Evolutionary conservation across 192 early-diverging fungal species (phyloP).

Genomic region (Coemansia erecta): DNA sequence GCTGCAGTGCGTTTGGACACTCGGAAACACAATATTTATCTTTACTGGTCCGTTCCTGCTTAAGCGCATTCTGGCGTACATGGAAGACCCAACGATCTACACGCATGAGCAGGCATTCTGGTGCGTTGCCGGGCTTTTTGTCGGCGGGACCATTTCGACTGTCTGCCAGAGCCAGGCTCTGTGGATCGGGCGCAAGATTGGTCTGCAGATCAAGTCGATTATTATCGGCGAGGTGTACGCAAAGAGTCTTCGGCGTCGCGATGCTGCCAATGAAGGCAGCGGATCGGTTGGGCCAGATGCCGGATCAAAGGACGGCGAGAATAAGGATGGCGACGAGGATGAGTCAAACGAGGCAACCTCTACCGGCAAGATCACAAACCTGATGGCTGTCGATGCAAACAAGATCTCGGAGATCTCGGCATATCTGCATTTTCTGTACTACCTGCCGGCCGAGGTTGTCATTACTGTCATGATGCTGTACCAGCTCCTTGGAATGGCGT

Average conservation of each 20-base stretch:
- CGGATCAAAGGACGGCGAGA: background rate
- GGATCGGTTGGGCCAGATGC: constrained; percentile 1
- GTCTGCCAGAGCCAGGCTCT: constrained; percentile 63
- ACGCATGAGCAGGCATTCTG: constrained; percentile 58
- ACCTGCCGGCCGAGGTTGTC: constrained; percentile 61
- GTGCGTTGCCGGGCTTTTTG: constrained; percentile 63
- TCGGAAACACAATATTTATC: constrained; percentile 43
- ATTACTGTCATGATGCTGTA: constrained; percentile 68
- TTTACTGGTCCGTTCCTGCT: constrained; percentile 61
- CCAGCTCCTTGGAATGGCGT: constrained; percentile 73
- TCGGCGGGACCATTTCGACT: constrained; percentile 44
- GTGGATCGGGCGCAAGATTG: constrained; percentile 68
- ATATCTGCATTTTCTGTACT: constrained; percentile 61
- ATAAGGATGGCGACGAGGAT: constrained; percentile 22
- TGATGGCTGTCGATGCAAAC: constrained; percentile 69
- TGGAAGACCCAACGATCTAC: constrained; percentile 55
- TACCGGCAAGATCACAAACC: constrained; percentile 66
- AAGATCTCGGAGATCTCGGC: constrained; percentile 59
- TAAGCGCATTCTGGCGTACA: constrained; percentile 59
- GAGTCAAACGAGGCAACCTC: constrained; percentile 39
- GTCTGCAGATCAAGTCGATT: constrained; percentile 64
- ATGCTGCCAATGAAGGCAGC: constrained; percentile 25
- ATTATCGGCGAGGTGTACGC: constrained; percentile 67
- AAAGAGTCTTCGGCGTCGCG: constrained; percentile 64
- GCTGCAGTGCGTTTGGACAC: constrained; percentile 52